Evolutionary conservation across 352 stramenopile genomes (phyloP).

Genomic region (Pythium plurisporium): DNA sequence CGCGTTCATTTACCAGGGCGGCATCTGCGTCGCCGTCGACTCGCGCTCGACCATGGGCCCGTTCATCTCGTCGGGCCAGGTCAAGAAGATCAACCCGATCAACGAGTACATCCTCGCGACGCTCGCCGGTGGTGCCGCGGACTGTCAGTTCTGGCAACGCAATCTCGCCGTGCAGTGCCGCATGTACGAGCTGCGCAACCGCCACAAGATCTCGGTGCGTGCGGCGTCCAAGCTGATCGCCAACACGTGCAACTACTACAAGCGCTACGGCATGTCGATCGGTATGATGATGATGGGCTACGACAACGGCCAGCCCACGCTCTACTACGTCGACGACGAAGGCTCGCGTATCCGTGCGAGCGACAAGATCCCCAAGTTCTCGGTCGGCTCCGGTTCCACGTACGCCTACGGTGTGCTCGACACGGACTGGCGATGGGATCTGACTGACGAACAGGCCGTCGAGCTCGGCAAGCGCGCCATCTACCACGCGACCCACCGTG

Average conservation of each 20-base stretch:
- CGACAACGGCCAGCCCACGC: constrained; percentile 95
- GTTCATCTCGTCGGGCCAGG: constrained; percentile 98
- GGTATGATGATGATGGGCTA: constrained; percentile 99
- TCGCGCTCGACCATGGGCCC: constrained; percentile 98
- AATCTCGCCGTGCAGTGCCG: constrained; percentile 95
- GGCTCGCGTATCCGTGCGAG: constrained; percentile 96
- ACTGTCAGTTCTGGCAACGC: constrained; percentile 99
- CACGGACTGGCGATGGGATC: constrained; percentile 93
- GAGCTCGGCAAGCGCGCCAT: constrained; percentile 98
- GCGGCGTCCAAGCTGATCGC: constrained; percentile 98
- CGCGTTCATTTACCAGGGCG: constrained; percentile 98
- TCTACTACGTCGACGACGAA: constrained; percentile 99
- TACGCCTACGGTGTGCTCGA: constrained; percentile 99
- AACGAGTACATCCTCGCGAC: constrained; percentile 99
- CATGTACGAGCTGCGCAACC: constrained; percentile 99
- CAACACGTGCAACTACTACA: constrained; percentile 98
- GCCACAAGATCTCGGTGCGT: constrained; percentile 98
- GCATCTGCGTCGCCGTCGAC: constrained; percentile 98
- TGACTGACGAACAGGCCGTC: constrained; percentile 98
- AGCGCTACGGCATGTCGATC: constrained; percentile 91
- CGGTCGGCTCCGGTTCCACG: constrained; percentile 97
- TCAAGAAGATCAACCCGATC: constrained; percentile 99
- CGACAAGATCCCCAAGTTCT: constrained; percentile 95
- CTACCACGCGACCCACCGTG: constrained; percentile 99
- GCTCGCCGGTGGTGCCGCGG: constrained; percentile 97